Percentiles rank a stretch among this genome's conserved stretches.
Evolutionary conservation across 352 stramenopile genomes (phyloP).

Genomic region (Elongisporangium prolatum): DNA sequence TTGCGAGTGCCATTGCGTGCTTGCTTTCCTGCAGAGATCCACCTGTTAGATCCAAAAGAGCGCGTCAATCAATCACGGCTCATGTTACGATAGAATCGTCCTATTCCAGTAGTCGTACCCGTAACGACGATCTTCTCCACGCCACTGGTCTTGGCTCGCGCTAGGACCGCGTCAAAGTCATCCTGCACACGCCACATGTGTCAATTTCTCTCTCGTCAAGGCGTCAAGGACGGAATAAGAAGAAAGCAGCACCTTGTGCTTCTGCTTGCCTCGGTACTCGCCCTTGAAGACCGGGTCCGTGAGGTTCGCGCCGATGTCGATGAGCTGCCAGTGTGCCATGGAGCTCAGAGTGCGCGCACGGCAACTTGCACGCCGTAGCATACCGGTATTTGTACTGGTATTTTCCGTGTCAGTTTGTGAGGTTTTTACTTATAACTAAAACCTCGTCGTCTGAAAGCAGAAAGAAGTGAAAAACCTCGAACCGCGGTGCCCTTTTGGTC

Average conservation of each 20-base stretch:
- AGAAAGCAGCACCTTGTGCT: conserved; percentile 59
- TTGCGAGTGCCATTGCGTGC: conserved; percentile 27
- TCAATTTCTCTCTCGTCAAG: not conserved
- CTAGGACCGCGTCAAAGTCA: conserved; percentile 86
- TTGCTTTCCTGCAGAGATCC: conserved; percentile 41
- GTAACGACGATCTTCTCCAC: conserved; percentile 93
- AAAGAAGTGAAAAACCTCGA: no score
- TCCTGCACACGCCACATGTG: conserved; percentile 20
- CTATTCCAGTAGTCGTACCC: conserved; percentile 16
- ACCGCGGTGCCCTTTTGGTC: no score
- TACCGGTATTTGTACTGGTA: not conserved
- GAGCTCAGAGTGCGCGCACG: not conserved
- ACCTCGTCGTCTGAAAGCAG: no score
- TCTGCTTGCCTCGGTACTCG: conserved; percentile 85
- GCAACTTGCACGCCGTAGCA: not conserved
- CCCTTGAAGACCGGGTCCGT: conserved; percentile 90
- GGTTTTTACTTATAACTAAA: no score
- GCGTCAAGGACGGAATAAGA: not conserved
- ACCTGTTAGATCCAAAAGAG: conserved; percentile 5
- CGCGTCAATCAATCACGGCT: not conserved
- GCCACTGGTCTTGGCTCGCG: conserved; percentile 73
- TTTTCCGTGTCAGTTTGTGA: no score
- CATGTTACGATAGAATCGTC: not conserved
- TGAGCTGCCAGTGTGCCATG: conserved; percentile 25
- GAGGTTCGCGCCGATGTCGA: conserved; percentile 95